phyloP scores from a whole-genome alignment of 768 basidiomycete species.

The Rhizopogon salebrosus region DNA sequence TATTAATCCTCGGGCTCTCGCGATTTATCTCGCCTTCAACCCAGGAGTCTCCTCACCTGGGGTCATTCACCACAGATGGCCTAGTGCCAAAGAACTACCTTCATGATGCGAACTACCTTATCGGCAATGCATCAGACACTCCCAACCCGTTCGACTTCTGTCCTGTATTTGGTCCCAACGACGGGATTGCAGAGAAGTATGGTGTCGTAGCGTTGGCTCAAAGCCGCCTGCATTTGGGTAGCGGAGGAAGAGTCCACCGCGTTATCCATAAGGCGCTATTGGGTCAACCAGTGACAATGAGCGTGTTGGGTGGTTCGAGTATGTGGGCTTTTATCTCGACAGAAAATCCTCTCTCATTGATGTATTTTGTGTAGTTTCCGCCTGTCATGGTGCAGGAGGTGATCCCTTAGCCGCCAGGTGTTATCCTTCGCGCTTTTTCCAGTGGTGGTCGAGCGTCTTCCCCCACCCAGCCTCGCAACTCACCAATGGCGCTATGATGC shows the following conservation, averaged over 20 bases:
- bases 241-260: slow-evolving; percentile 75
- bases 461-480: slow-evolving; percentile 97
- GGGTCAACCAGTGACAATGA: slow-evolving; percentile 85
- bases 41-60: slow-evolving; percentile 15
- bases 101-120: slow-evolving; percentile 40
- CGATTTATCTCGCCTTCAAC: slow-evolving; percentile 47
- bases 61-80: slow-evolving; percentile 33
- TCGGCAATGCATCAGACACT: slow-evolving; percentile 29
- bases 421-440: slow-evolving; percentile 93
- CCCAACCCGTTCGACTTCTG: slow-evolving; percentile 85
- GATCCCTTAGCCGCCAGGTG: slow-evolving; percentile 80
- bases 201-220: slow-evolving; percentile 69
- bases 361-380: slow-evolving; percentile 59
- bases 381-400: slow-evolving; percentile 91
- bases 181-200: slow-evolving; percentile 74
- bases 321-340: slow-evolving; percentile 19
- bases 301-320: slow-evolving; percentile 88
- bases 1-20: slow-evolving; percentile 51
- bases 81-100: slow-evolving; percentile 80
- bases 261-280: slow-evolving; percentile 79
- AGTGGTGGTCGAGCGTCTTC: slow-evolving; percentile 98
- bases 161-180: slow-evolving; percentile 79
- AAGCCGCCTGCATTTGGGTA: slow-evolving; percentile 73
- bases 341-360: not conserved
- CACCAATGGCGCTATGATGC: slow-evolving; percentile 94